phyloP scores from a whole-genome alignment of 2,329 filamentous ascomycete species.

The Aspergillus neotritici region DNA sequence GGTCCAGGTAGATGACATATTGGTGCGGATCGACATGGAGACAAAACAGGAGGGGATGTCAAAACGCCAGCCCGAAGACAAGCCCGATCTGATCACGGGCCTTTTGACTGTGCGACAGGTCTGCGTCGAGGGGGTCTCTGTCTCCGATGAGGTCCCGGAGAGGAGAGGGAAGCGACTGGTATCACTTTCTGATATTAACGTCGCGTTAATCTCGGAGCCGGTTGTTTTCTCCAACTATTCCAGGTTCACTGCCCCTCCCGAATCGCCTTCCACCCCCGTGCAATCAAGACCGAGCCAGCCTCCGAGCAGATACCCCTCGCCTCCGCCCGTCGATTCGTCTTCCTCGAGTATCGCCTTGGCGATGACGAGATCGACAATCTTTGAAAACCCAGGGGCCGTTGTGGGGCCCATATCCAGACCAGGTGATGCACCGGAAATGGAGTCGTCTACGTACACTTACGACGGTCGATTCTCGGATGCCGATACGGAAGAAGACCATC shows the following conservation, averaged over 20 bases:
- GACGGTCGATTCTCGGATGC: slow-evolving; percentile 41
- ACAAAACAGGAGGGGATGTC: slow-evolving; percentile 35
- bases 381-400: slow-evolving; percentile 23
- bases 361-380: slow-evolving; percentile 36
- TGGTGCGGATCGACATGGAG: slow-evolving; percentile 48
- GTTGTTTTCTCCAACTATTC: slow-evolving; percentile 45
- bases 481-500: slow-evolving; percentile 32
- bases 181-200: slow-evolving; percentile 41
- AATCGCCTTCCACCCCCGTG: slow-evolving; percentile 30
- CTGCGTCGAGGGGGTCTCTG: slow-evolving; percentile 28
- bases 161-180: slow-evolving; percentile 42
- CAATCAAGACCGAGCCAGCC: slow-evolving; percentile 28
- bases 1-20: slow-evolving; percentile 49
- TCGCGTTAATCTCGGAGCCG: slow-evolving; percentile 45
- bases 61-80: slow-evolving; percentile 31
- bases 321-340: slow-evolving; percentile 20
- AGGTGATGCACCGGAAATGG: slow-evolving; percentile 17
- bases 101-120: slow-evolving; percentile 33
- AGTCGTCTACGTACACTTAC: slow-evolving; percentile 29
- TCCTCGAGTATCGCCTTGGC: slow-evolving; percentile 22
- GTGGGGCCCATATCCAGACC: not conserved
- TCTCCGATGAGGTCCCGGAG: slow-evolving; percentile 17
- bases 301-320: slow-evolving; percentile 25
- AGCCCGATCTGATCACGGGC: slow-evolving; percentile 33
- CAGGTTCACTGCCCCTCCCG: slow-evolving; percentile 27